These are phyloP conservation scores for Lactifluus subvellereus DNA, from an alignment of 768 basidiomycete species.

Conservation along the genomic window DNA sequence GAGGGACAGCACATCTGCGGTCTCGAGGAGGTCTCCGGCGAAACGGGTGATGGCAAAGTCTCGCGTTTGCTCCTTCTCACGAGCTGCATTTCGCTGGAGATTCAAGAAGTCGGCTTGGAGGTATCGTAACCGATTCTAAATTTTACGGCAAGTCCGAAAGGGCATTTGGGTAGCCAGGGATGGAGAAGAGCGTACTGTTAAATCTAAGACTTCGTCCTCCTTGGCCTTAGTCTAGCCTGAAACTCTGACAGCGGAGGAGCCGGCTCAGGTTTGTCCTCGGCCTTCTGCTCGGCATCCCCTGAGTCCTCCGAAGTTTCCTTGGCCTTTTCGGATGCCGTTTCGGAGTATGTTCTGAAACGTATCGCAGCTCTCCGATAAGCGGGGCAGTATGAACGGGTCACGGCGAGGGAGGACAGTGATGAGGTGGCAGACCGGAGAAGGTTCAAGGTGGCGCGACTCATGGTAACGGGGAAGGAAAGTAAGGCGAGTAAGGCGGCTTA, in stretches of 20 bases:
- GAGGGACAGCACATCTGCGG: slow-evolving; percentile 82
- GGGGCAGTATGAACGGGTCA: slow-evolving; percentile 35
- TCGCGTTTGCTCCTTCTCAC: slow-evolving; percentile 87
- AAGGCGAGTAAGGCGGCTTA: slow-evolving; percentile 12
- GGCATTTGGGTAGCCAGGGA: not conserved
- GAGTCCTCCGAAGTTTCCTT: slow-evolving; percentile 27
- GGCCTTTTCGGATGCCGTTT: slow-evolving; percentile 39
- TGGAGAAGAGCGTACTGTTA: slow-evolving; percentile 53
- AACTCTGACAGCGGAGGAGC: slow-evolving; percentile 31
- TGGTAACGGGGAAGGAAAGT: slow-evolving; percentile 28
- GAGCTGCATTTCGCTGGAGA: slow-evolving; percentile 82
- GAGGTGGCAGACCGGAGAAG: slow-evolving; percentile 55
- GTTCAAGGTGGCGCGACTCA: slow-evolving; percentile 50
- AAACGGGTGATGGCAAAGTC: slow-evolving; percentile 93
- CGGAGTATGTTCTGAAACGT: slow-evolving; percentile 51
- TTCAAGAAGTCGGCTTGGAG: slow-evolving; percentile 95
- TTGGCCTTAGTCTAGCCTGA: slow-evolving; percentile 63
- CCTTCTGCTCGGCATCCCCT: slow-evolving; percentile 30
- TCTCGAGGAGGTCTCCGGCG: slow-evolving; percentile 83
- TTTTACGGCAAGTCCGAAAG: slow-evolving; percentile 17
- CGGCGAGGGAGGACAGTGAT: slow-evolving; percentile 46
- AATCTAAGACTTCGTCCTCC: slow-evolving; percentile 73
- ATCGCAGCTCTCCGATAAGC: slow-evolving; percentile 25
- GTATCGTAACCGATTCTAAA: slow-evolving; percentile 82
- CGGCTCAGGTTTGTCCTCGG: slow-evolving; percentile 20